Evolutionary conservation across 2,329 filamentous ascomycete species (phyloP), one percentile per base, ranked within the genome.

Genomic region (Ustilaginoidea virens): DNA sequence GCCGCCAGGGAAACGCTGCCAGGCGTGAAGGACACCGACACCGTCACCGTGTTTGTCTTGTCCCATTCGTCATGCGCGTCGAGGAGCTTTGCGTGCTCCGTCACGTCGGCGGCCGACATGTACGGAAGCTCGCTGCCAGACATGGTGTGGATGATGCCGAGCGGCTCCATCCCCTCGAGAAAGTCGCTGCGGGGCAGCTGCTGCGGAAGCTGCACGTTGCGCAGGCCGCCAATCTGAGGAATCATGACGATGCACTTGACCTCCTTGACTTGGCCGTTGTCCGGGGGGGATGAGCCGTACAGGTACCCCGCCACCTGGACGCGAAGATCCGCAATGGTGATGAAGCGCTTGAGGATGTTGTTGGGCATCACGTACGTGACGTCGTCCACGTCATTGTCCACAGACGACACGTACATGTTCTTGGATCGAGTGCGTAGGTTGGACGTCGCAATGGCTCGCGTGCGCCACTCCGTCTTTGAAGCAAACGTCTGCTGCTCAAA

Each of bases 341-440:
- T 96, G 64, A 98, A 98, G 39, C 83, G 81, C 67, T 93, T 94
- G 45, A 98, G 69, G 27, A 98, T 78, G 52, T 98, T 98, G 70
- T 96, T 98, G 1, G 90, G 90, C 82, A 98, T 94, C 45, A 98
- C 81, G 46, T 96, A 98, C 1, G 87, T 98, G 48, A 81, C 79
- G 45, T 86, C 82, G 35, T 93, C 85, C 38, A 90, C 72, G 30
- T 85, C 80, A 39, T 87, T 80, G 49, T 96, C 90, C 30, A 94
- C 85, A 1, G 86, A 90, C 6, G 90, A 93, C 42, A 98, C 92
- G 54, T 96, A 98, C 46, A 98, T 93, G 56, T 98, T 94, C 67
- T 96, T 98, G 28, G 90, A 74, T 39, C 90, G 69, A 27, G 86
- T 94, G 25, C 87, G 78, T 38, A 98, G 61, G 53, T 98, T 98